A percentile compares a stretch with the other conserved stretches of the same genome.
Evolutionary conservation across 2,329 filamentous ascomycete species (phyloP).

Genomic region (Neofusicoccum umdonicola): DNA sequence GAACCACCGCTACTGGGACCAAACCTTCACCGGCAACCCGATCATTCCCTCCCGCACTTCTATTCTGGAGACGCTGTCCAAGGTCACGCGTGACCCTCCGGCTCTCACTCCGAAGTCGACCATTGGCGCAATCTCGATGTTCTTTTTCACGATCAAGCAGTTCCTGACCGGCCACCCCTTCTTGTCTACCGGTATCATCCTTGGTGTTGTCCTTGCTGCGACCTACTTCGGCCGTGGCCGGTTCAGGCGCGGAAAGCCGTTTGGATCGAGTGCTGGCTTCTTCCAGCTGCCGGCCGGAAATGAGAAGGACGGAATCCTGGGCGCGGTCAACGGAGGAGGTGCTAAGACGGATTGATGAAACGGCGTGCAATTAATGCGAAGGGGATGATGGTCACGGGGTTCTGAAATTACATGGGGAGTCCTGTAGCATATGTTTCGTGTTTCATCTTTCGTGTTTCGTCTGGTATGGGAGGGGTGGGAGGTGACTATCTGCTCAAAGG

Average conservation of each 20-base stretch:
- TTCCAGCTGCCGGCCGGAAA: conserved; percentile 55
- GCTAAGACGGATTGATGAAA: conserved; percentile 29
- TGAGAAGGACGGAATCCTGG: conserved; percentile 66
- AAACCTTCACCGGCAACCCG: conserved; percentile 80
- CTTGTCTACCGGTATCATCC: conserved; percentile 52
- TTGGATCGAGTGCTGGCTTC: conserved; percentile 46
- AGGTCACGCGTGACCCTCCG: conserved; percentile 66
- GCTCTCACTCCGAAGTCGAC: conserved; percentile 76
- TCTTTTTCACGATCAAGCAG: conserved; percentile 54
- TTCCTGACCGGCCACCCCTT: conserved; percentile 46
- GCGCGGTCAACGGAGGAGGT: conserved; percentile 19
- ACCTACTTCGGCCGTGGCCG: conserved; percentile 36
- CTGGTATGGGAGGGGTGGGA: conserved; percentile 2
- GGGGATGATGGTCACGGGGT: neutral
- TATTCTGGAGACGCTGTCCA: conserved; percentile 81
- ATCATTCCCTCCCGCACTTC: conserved; percentile 87
- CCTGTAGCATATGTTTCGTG: conserved; percentile 8
- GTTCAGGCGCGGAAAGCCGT: conserved; percentile 24
- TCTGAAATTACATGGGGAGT: neutral
- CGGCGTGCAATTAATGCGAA: neutral
- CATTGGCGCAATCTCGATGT: conserved; percentile 67
- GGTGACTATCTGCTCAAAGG: neutral
- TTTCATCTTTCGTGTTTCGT: conserved; percentile 6
- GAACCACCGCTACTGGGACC: conserved; percentile 95
- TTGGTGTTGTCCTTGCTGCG: conserved; percentile 55